These are phyloP conservation scores for Durotheca rogersii DNA, from an alignment of 495 filamentous ascomycete genomes.

Conservation along the genomic window DNA sequence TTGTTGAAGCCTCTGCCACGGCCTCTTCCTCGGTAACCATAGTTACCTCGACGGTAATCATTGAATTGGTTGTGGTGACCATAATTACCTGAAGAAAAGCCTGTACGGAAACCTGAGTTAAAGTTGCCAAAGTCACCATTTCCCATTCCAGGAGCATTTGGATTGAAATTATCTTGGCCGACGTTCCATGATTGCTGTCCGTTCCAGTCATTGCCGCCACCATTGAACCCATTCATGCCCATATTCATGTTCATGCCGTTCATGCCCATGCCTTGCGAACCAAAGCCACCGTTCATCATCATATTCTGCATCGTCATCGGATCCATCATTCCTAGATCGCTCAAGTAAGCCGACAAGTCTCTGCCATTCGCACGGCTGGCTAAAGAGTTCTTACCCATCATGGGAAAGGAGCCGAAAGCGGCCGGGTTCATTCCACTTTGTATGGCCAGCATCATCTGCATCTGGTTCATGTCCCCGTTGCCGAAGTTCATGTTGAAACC, in stretches of 20 bases:
- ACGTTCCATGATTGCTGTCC: slow-evolving; percentile 75
- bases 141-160: slow-evolving; percentile 75
- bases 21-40: slow-evolving; percentile 60
- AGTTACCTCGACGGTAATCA: slow-evolving; percentile 63
- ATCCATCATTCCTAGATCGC: slow-evolving; percentile 75
- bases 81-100: slow-evolving; percentile 61
- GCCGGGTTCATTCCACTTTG: slow-evolving; percentile 68
- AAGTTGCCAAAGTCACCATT: slow-evolving; percentile 77
- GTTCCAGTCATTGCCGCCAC: slow-evolving; percentile 66
- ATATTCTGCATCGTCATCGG: slow-evolving; percentile 88
- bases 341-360: slow-evolving; percentile 29
- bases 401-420: slow-evolving; percentile 63
- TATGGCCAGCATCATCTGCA: slow-evolving; percentile 71
- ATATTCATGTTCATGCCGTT: slow-evolving; percentile 89
- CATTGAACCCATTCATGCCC: slow-evolving; percentile 77
- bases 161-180: slow-evolving; percentile 68
- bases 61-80: slow-evolving; percentile 59
- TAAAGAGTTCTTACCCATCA: slow-evolving; percentile 81
- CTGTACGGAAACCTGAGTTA: slow-evolving; percentile 70
- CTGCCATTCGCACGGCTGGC: background rate
- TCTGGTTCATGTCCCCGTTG: slow-evolving; percentile 70
- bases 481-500: slow-evolving; percentile 68
- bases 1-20: slow-evolving; percentile 61
- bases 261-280: slow-evolving; percentile 82
- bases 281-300: slow-evolving; percentile 78